A percentile compares a stretch with the other conserved stretches of the same genome.
phyloP scores from a whole-genome alignment of 108 stramenopile species.

The Tribonema minus region DNA sequence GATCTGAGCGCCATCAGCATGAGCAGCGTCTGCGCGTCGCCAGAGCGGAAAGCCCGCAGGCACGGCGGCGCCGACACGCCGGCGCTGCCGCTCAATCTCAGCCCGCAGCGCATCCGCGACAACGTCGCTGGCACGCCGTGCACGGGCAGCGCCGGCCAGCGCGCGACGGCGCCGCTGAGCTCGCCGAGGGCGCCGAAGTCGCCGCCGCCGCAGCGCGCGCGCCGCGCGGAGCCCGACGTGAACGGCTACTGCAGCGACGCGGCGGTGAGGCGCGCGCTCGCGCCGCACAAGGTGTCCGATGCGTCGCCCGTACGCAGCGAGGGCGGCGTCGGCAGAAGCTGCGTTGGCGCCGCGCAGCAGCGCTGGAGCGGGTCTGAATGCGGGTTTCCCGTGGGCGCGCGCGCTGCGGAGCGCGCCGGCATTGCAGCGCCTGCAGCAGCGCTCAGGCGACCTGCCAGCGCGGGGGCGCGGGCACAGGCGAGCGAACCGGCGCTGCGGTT shows the following conservation, averaged over 20 bases:
- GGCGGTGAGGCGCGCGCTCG: not conserved
- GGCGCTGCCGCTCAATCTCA: too few relatives aligned
- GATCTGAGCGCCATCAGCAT: too few relatives aligned
- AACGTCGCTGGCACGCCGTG: too few relatives aligned
- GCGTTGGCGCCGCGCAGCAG: not conserved
- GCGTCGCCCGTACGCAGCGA: not conserved
- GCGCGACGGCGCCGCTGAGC: too few relatives aligned
- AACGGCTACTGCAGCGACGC: not conserved
- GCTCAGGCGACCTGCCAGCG: too few relatives aligned
- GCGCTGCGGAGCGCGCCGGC: not conserved
- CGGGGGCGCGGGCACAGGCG: not conserved
- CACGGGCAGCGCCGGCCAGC: too few relatives aligned
- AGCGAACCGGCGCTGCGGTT: not conserved
- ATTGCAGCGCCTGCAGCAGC: not conserved
- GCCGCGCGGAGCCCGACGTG: not conserved
- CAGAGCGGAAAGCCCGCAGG: too few relatives aligned
- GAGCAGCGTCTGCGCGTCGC: too few relatives aligned
- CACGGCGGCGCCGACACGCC: too few relatives aligned
- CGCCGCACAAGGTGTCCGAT: not conserved
- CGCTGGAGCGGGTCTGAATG: not conserved
- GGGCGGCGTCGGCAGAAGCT: not conserved
- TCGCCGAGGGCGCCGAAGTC: too few relatives aligned
- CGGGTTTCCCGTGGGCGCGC: not conserved
- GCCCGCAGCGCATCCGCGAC: too few relatives aligned
- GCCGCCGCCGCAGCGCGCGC: too few relatives aligned